Base-by-base conservation (phyloP, 306 rosid genomes). In the Vachellia pachyceras region DNA sequence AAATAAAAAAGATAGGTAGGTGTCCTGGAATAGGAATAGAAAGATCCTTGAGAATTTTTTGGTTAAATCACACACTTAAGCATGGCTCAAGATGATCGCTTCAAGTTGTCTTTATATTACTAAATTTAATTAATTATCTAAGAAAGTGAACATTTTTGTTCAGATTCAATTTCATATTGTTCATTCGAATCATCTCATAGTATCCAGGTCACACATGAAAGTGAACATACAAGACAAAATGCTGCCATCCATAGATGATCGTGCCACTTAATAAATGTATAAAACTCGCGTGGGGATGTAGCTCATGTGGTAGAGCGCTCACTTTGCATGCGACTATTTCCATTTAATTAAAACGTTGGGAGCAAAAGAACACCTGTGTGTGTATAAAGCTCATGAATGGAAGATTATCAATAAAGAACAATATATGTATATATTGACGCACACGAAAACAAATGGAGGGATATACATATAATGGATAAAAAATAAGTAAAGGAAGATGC, bases 241-340 rank as follows among this genome's bases (percentile, higher is more conserved):
- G 10, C 4, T 9, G 14, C 22, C 9, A 7, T 7, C n/a, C 5
- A 17, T 17, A 5, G 58, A 13, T 10, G 3, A 3, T 13, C 6
- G 6, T 13, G 6, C 0, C 0, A 46, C 13, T 13, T 13, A 0
- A 4, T 46, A 0, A 46, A 0, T 49, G 5, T 29, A 49, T 49
- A 15, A 42, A 0, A 14, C 0, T 2, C 60, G 3, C 0, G 0
- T 0, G 65, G 67, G 55, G 39, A 87, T 84, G 82, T 78, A 87
- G 82, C 84, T 87, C 87, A 83, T 77, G 72, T 84, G 82, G 85
- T 84, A 84, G 87, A 71, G 84, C 76, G 82, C 82, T 84, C 66
- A 79, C 79, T 80, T 80, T 84, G 82, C 84, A 64, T 76, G 82
- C 39, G 52, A 69, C 37, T 11, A 44, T 44, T 44, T 44, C 49